Evolutionary conservation across 768 basidiomycete species (phyloP).

Genomic region (Antrodiella citrinella): DNA sequence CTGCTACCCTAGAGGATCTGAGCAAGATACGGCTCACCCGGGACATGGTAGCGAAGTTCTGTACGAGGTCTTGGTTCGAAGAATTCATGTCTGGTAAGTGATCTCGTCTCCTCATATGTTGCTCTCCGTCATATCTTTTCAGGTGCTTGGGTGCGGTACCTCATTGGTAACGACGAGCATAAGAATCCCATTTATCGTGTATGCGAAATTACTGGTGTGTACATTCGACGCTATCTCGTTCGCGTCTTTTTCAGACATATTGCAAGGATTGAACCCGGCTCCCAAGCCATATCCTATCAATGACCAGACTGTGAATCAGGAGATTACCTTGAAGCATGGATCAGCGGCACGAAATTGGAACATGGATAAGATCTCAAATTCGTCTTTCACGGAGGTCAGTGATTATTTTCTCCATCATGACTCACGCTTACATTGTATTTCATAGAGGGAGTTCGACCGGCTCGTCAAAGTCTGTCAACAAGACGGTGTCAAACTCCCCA

Average conservation of each 20-base stretch:
- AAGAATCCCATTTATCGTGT: constrained; percentile 63
- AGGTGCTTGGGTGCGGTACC: constrained; percentile 85
- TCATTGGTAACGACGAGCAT: constrained; percentile 56
- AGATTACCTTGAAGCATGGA: constrained; percentile 73
- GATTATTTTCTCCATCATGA: background rate
- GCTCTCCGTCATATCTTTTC: background rate
- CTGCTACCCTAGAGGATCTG: constrained; percentile 50
- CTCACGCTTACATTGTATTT: background rate
- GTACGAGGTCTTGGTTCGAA: constrained; percentile 76
- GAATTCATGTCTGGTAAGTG: constrained; percentile 68
- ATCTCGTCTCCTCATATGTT: background rate
- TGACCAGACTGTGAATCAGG: constrained; percentile 53
- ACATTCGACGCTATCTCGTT: constrained; percentile 8
- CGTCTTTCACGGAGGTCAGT: constrained; percentile 53
- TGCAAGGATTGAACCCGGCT: too few species aligned
- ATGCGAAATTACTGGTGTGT: constrained; percentile 72
- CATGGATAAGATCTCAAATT: constrained; percentile 88
- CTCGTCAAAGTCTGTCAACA: constrained; percentile 33
- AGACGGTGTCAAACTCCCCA: constrained; percentile 60
- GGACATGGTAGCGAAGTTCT: constrained; percentile 62
- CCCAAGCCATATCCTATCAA: constrained; percentile 71
- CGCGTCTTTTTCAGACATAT: too few species aligned
- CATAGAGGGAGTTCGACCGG: constrained; percentile 68
- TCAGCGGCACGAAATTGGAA: constrained; percentile 47
- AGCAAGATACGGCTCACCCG: constrained; percentile 58